phyloP scores from a whole-genome alignment of 257 asterid genomes.

The Galeopsis tetrahit region DNA sequence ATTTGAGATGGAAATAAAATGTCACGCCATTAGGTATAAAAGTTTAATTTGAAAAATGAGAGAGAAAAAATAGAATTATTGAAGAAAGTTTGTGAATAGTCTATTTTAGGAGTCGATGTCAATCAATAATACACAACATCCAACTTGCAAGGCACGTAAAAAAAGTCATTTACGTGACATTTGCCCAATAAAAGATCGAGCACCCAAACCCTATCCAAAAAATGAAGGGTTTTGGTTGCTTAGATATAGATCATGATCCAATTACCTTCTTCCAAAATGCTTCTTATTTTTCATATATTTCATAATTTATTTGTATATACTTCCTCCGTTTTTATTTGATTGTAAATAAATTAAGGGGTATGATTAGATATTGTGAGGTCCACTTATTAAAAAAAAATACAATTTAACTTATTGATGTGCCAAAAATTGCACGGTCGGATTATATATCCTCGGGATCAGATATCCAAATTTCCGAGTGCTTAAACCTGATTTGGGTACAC shows the following conservation, averaged over 20 bases:
- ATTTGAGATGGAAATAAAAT: neutral
- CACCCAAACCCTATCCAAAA: constrained; percentile 29
- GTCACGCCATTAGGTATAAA: neutral
- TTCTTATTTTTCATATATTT: neutral
- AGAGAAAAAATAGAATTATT: neutral
- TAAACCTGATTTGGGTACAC: too few species aligned
- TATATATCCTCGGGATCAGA: too few species aligned
- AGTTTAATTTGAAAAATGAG: neutral
- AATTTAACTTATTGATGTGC: too few species aligned
- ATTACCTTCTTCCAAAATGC: neutral
- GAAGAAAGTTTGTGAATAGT: neutral
- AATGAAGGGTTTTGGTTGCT: constrained; percentile 32
- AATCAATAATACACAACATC: constrained; percentile 5
- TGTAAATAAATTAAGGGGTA: too few species aligned
- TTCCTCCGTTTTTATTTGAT: too few species aligned
- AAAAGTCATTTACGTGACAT: constrained; percentile 12
- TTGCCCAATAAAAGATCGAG: neutral
- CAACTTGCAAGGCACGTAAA: constrained; percentile 30
- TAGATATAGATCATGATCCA: too few species aligned
- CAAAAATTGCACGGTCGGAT: too few species aligned
- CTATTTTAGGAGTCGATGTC: constrained; percentile 30
- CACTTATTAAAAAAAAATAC: too few species aligned
- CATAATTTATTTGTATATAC: neutral
- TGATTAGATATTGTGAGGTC: too few species aligned
- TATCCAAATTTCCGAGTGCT: too few species aligned